These are phyloP conservation scores for Diaporthe sp. DNA, from an alignment of 2,329 filamentous ascomycete genomes.

Conservation along the genomic window DNA sequence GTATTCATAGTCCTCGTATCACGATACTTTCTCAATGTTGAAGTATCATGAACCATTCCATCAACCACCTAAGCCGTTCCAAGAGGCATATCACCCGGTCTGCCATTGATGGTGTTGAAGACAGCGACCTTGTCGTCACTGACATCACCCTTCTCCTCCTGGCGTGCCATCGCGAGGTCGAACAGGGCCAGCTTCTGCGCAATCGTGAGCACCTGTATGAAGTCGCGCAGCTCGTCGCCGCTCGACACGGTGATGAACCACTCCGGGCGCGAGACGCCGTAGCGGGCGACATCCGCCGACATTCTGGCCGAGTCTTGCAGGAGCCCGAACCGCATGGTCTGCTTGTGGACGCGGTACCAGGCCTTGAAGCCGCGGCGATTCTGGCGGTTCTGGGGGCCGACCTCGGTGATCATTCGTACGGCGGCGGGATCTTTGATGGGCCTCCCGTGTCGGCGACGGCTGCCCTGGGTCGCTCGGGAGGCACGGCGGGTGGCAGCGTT, in stretches of 20 bases:
- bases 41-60: not conserved
- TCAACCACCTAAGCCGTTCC: not conserved
- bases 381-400: not conserved
- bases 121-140: not conserved
- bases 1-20: not conserved
- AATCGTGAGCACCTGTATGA: not conserved
- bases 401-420: not conserved
- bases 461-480: not conserved
- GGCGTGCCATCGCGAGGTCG: not conserved
- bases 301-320: not conserved
- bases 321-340: not conserved
- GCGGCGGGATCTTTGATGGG: too few relatives aligned
- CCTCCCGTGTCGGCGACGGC: not conserved
- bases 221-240: not conserved
- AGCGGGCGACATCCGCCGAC: not conserved
- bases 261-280: not conserved
- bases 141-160: not conserved
- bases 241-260: not conserved
- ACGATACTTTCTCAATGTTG: not conserved
- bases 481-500: not conserved
- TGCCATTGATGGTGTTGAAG: constrained; percentile 1
- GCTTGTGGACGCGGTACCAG: not conserved
- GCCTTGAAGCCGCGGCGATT: not conserved
- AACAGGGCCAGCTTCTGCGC: constrained; percentile 4
- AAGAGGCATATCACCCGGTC: not conserved